Evolutionary conservation across 2,329 filamentous ascomycete species (phyloP).

Genomic region (Aspergillus novoparasiticus): DNA sequence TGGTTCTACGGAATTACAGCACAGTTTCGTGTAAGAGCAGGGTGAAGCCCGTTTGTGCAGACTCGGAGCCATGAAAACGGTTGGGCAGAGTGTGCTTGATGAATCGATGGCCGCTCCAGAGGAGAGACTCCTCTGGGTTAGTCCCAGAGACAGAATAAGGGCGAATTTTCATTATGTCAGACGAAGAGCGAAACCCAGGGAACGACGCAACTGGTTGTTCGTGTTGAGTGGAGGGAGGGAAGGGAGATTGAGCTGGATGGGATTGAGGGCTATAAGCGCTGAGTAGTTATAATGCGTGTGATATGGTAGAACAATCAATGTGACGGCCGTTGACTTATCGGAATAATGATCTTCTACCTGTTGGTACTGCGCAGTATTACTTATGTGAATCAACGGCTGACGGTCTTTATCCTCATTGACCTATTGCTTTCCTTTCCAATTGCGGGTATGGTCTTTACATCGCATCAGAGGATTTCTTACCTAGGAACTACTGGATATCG

Average conservation of each 20-base stretch:
- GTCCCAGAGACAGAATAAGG: background rate
- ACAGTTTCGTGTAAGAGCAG: background rate
- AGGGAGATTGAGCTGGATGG: background rate
- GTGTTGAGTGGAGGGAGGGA: background rate
- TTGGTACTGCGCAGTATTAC: background rate
- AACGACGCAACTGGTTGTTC: background rate
- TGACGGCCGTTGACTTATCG: background rate
- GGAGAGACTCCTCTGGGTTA: background rate
- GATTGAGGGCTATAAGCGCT: background rate
- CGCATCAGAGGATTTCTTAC: background rate
- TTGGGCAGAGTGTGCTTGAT: conserved; percentile 1
- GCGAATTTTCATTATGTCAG: background rate
- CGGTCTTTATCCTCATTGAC: background rate
- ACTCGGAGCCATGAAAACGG: background rate
- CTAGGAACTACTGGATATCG: background rate
- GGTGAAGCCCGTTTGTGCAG: background rate
- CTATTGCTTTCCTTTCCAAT: background rate
- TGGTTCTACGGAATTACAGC: background rate
- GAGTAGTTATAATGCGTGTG: background rate
- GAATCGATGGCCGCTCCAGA: background rate
- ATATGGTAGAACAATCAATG: background rate
- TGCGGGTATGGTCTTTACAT: background rate
- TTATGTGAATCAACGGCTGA: background rate
- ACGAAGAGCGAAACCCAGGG: background rate
- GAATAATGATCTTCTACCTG: background rate